phyloP scores from a whole-genome alignment of 352 stramenopile genomes.

The Thraustochytrium sp. region DNA sequence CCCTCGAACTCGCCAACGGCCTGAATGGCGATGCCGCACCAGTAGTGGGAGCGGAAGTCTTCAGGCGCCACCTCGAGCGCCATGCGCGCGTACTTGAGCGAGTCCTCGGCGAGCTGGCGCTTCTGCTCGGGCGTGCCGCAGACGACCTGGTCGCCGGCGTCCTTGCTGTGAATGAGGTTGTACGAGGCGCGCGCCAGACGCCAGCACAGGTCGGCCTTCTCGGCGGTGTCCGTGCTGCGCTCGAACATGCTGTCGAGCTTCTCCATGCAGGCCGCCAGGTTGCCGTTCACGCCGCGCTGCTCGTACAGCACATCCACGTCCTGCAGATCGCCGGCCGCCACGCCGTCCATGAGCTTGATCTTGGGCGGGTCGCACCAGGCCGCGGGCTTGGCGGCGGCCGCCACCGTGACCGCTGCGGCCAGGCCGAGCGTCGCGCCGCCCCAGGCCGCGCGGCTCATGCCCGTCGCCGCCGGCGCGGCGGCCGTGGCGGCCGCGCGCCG shows the following conservation, averaged over 20 bases:
- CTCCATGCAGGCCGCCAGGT: background rate
- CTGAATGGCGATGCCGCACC: constrained; percentile 36
- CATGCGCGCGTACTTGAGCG: background rate
- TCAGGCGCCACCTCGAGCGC: constrained; percentile 20
- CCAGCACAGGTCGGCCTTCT: constrained; percentile 8
- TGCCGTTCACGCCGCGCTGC: constrained; percentile 20
- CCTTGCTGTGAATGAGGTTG: constrained; percentile 14
- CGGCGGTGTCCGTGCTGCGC: background rate
- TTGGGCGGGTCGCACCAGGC: background rate
- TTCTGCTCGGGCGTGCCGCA: background rate
- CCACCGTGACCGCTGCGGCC: background rate
- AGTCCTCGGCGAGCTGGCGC: background rate
- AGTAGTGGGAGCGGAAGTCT: constrained; percentile 31
- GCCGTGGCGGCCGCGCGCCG: no score
- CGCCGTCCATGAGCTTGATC: background rate
- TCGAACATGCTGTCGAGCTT: constrained; percentile 16
- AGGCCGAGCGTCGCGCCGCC: background rate
- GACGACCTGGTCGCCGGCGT: background rate
- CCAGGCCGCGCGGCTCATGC: background rate
- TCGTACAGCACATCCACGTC: constrained; percentile 6
- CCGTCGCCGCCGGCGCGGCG: no score
- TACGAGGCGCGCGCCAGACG: constrained; percentile 13
- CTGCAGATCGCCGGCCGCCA: background rate
- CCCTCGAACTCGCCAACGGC: constrained; percentile 12
- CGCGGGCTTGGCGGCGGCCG: background rate